phyloP scores from a whole-genome alignment of 805 yeast species.

The Candida hispaniensis region DNA sequence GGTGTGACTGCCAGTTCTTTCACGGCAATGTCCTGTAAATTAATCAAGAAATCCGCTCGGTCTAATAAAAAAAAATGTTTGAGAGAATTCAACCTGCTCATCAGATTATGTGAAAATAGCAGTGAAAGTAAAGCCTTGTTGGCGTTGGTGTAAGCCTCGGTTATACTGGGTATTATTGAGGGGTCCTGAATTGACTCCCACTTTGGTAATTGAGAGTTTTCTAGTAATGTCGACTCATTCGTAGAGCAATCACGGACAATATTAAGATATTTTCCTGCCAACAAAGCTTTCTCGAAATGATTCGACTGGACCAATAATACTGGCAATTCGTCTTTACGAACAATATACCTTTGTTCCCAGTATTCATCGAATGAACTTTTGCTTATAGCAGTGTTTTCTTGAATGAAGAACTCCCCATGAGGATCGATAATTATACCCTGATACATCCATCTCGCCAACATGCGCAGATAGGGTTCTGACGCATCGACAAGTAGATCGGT shows the following conservation, averaged over 20 bases:
- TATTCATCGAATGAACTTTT: slow-evolving; percentile 30
- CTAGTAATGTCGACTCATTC: slow-evolving; percentile 34
- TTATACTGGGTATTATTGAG: slow-evolving; percentile 45
- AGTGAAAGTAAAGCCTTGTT: slow-evolving; percentile 49
- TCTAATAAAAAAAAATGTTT: slow-evolving; percentile 50
- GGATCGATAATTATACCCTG: slow-evolving; percentile 69
- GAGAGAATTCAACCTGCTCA: slow-evolving; percentile 37
- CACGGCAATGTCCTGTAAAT: slow-evolving; percentile 41
- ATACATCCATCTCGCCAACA: slow-evolving; percentile 72
- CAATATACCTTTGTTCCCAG: slow-evolving; percentile 48
- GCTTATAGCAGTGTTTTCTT: slow-evolving; percentile 27
- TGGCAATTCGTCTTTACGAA: slow-evolving; percentile 66
- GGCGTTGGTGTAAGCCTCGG: slow-evolving; percentile 55
- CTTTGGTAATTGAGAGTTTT: slow-evolving; percentile 27
- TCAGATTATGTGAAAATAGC: slow-evolving; percentile 51
- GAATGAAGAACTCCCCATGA: slow-evolving; percentile 71
- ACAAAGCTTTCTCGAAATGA: slow-evolving; percentile 52
- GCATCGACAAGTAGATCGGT: slow-evolving; percentile 43
- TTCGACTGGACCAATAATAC: slow-evolving; percentile 46
- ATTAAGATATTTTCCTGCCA: slow-evolving; percentile 78
- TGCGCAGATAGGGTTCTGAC: slow-evolving; percentile 49
- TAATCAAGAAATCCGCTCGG: slow-evolving; percentile 40
- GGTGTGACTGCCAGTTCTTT: slow-evolving; percentile 42
- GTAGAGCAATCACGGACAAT: slow-evolving; percentile 56
- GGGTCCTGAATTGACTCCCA: slow-evolving; percentile 32